These are phyloP conservation scores for Hypericum perforatum DNA, from an alignment of 345 rosid species.

Conservation along the genomic window DNA sequence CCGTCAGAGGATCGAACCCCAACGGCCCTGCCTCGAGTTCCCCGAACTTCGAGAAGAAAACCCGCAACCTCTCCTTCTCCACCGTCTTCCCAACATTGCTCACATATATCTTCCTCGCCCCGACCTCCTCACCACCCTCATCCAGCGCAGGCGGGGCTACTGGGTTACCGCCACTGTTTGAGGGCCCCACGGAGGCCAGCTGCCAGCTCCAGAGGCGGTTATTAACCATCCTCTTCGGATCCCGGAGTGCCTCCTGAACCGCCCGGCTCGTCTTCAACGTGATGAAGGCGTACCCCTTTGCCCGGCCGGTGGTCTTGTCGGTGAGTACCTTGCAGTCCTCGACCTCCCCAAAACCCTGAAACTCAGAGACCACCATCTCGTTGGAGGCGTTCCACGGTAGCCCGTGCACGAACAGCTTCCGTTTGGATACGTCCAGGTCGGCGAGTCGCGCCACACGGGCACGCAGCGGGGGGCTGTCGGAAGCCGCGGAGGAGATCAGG, in stretches of 20 bases:
- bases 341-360: too few relatives aligned
- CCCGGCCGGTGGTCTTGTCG: too few relatives aligned
- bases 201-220: constrained; percentile 71
- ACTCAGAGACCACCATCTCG: too few relatives aligned
- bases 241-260: constrained; percentile 56
- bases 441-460: too few relatives aligned
- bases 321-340: too few relatives aligned
- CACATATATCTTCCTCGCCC: constrained; percentile 74
- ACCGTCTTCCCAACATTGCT: constrained; percentile 66
- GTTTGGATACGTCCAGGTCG: too few relatives aligned
- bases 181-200: constrained; percentile 56
- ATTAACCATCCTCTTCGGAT: constrained; percentile 79
- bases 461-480: too few relatives aligned
- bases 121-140: constrained; percentile 47
- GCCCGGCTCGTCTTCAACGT: constrained; percentile 58
- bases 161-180: constrained; percentile 18
- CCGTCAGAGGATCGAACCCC: constrained; percentile 79
- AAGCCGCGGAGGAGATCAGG: too few relatives aligned
- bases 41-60: constrained; percentile 52
- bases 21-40: constrained; percentile 87
- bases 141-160: constrained; percentile 12
- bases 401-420: too few relatives aligned
- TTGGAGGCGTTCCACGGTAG: too few relatives aligned
- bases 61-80: constrained; percentile 53
- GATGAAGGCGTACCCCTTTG: too few relatives aligned